Evolutionary conservation across 2,329 filamentous ascomycete species (phyloP), one percentile per base, ranked within the genome.

Genomic region (Penicillium italicum): DNA sequence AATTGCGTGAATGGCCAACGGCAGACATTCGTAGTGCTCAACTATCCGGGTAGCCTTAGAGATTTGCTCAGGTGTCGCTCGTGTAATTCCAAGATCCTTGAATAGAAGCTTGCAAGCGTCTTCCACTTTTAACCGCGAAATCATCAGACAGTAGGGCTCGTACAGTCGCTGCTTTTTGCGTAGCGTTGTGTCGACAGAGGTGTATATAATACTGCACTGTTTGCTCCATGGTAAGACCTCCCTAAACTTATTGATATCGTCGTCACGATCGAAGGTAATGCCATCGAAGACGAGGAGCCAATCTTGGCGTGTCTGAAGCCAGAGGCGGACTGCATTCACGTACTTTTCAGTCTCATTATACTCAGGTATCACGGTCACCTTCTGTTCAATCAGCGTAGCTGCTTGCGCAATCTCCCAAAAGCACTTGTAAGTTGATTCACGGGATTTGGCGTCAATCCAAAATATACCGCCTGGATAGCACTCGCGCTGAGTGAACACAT

Each of bases 251-350:
- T 76, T 75, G 26, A 80, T 71, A 20, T 79, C 79, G 1, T 79
- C 78, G 3, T 83, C 78, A 7, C 79, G 75, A 46, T 84, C 81
- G 56, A 88, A 87, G 37, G 80, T 81, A 26, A 89, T 79, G 1
- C 85, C 86, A 60, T 90, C 87, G 37, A 89, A 80, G 1, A 89
- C 77, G 28, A 90, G 69, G 1, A 90, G 75, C 87, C 87, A 90
- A 8, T 83, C 78, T n/a, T 83, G 76, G 20, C 80, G 80, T 20
- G 72, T 72, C 59, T 83, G 82, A 41, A 90, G 78, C 86, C 86
- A 89, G 22, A 76, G 73, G 18, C 80, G 79, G 9, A 89, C 86
- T 1, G 79, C 72, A 20, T 79, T 77, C 10, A 87, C 79, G 63
- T 84, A 83, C 30, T 77, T 75, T 47, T 64, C 66, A 33, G 81